Base-by-base conservation (phyloP, 495 filamentous ascomycete species). In the Penicillium lividum region DNA sequence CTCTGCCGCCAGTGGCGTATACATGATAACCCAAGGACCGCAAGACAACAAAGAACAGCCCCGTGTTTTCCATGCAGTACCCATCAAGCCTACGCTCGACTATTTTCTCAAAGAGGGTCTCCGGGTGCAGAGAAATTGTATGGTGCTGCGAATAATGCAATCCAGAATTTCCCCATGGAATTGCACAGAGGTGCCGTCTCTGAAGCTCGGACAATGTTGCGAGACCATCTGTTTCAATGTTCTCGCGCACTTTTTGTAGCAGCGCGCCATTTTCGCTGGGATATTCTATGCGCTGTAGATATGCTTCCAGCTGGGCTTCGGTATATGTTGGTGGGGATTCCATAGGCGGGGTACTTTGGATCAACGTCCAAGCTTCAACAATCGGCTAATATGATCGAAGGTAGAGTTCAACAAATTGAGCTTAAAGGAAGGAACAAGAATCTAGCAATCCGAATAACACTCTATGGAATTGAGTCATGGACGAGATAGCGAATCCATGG, bases 41-140 rank as follows among this genome's bases (percentile, higher is more conserved):
- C 40, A 93, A 70, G 5, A 92, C 75, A 16, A 72, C 73, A 33
- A 79, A 82, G 33, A 91, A 86, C 36, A 91, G 72, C 10, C 75
- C 73, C 54, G 86, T 90, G 53, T 80, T 82, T 64, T 93, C 90
- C 86, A 92, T 90, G 71, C 89, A 92, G 60, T 91, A 91, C 0
- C 90, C 89, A 31, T 90, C 90, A 22, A 85, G 69, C n/a, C 81
- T 80, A 48, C 80, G 77, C 29, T 68, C 67, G 7, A 91, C 83
- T 36, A 92, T 81, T 73, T 91, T 92, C 27, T 79, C 62, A 61
- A 81, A 92, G 4, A 92, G 65, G 27, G 78, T 72, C 27, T 85
- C 69, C 3, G 84, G 82, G 53, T 86, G 74, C 6, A 89, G 70
- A 3, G 80, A 81, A 29, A 90, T 76, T 10, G 73, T 71, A 45